A percentile compares a stretch with the other conserved stretches of the same genome.
Evolutionary conservation across 2,329 filamentous ascomycete species (phyloP).

Genomic region (Hypoxylon sp.): DNA sequence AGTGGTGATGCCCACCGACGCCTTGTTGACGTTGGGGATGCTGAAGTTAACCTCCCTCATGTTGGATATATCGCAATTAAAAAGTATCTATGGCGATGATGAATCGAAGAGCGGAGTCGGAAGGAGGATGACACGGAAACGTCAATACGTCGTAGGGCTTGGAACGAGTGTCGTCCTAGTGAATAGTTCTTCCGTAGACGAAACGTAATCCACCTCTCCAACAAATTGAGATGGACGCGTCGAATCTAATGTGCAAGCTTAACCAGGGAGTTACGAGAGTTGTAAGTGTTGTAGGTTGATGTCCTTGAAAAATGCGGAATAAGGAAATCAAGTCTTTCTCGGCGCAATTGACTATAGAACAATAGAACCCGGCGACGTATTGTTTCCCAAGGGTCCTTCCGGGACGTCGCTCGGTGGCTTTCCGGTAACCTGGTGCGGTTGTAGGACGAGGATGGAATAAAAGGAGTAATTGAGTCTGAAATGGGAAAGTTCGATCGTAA

Average conservation of each 20-base stretch:
- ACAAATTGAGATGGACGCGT: conserved; percentile 43
- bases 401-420: conserved; percentile 29
- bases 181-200: conserved; percentile 44
- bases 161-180: conserved; percentile 42
- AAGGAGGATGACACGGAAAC: conserved; percentile 24
- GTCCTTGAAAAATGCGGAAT: conserved; percentile 47
- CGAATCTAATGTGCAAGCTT: conserved; percentile 46
- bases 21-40: conserved; percentile 99
- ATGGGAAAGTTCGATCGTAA: conserved; percentile 44
- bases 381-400: conserved; percentile 32
- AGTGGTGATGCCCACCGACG: conserved; percentile 97
- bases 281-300: conserved; percentile 36
- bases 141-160: conserved; percentile 19
- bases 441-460: conserved; percentile 34
- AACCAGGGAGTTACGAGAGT: conserved; percentile 39
- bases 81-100: conserved; percentile 39
- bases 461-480: conserved; percentile 41
- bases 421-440: conserved; percentile 28
- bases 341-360: conserved; percentile 31
- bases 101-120: conserved; percentile 45
- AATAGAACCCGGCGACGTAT: conserved; percentile 29
- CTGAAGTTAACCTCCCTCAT: conserved; percentile 99
- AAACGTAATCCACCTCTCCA: conserved; percentile 38
- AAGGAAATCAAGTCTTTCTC: conserved; percentile 41
- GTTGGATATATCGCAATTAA: conserved; percentile 58